Percentiles rank a stretch among this genome's conserved stretches.
phyloP scores from a whole-genome alignment of 164 flowering plant genomes.

The Chimonanthus salicifolius region DNA sequence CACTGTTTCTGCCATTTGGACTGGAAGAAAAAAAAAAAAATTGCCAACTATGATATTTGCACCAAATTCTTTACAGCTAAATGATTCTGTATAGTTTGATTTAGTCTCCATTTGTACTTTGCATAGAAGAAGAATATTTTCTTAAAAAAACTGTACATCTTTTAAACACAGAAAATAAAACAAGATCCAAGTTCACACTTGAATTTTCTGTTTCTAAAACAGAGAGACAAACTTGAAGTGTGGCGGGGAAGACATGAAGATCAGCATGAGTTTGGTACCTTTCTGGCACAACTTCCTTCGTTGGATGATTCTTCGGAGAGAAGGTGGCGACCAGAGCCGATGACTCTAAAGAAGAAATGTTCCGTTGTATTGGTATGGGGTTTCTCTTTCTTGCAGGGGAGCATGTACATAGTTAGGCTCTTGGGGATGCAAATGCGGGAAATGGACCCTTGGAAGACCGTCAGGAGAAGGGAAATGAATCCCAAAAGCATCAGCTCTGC shows the following conservation, averaged over 20 bases:
- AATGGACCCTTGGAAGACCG: slow-evolving; percentile 45
- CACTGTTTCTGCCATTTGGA: no score
- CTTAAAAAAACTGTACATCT: no score
- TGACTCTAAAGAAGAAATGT: slow-evolving; percentile 2
- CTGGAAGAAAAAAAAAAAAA: no score
- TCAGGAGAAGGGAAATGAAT: slow-evolving; percentile 67
- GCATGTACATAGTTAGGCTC: slow-evolving; percentile 24
- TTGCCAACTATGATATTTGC: no score
- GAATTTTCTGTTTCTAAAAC: no score
- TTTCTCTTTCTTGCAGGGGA: slow-evolving; percentile 48
- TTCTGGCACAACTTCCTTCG: slow-evolving; percentile 16
- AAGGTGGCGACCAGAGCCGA: slow-evolving; percentile 14
- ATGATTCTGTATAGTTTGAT: no score
- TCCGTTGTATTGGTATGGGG: background rate
- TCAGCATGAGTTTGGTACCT: slow-evolving; percentile 16
- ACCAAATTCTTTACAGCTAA: no score
- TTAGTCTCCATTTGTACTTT: no score
- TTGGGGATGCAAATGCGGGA: slow-evolving; percentile 44
- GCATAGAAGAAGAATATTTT: no score
- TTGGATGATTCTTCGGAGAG: slow-evolving; percentile 23
- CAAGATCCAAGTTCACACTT: no score
- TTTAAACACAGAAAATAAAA: no score
- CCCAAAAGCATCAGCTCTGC: slow-evolving; percentile 91
- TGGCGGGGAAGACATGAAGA: background rate
- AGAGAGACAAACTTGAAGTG: no score